Evolutionary conservation across 2,329 filamentous ascomycete genomes (phyloP).

Genomic region (Metarhizium album): DNA sequence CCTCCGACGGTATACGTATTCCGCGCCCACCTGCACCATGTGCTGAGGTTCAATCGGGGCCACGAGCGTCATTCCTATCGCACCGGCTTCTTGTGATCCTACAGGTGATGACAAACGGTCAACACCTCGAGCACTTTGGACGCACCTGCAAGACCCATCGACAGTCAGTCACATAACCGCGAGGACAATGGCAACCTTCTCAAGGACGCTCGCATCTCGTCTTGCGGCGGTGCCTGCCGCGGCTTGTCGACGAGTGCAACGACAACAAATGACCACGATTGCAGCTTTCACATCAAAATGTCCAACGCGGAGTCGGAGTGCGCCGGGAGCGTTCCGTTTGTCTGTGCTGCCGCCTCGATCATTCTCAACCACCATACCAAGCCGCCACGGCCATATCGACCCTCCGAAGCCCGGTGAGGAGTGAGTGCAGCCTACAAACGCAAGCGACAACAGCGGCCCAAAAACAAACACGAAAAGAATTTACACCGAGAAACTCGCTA

Average conservation of each 20-base stretch:
- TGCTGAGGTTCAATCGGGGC: slow-evolving; percentile 1
- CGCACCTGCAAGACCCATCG: background rate
- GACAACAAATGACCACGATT: slow-evolving; percentile 12
- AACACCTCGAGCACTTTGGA: background rate
- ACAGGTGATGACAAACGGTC: background rate
- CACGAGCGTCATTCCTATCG: background rate
- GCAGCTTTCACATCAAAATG: background rate
- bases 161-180: background rate
- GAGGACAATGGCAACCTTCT: slow-evolving; percentile 18
- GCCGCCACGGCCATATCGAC: slow-evolving; percentile 67
- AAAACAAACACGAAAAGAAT: background rate
- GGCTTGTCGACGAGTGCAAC: slow-evolving; percentile 19
- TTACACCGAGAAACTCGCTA: background rate
- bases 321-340: background rate
- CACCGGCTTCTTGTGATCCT: background rate
- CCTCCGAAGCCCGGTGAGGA: slow-evolving; percentile 86
- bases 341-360: slow-evolving; percentile 21
- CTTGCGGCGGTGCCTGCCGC: slow-evolving; percentile 21
- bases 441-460: background rate
- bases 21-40: background rate
- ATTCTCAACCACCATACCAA: slow-evolving; percentile 55
- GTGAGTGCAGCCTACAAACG: slow-evolving; percentile 39
- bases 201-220: slow-evolving; percentile 22
- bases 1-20: background rate
- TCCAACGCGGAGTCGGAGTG: background rate